These are phyloP conservation scores for Lomentospora prolificans DNA, from an alignment of 2,329 filamentous ascomycete genomes.

Conservation along the genomic window DNA sequence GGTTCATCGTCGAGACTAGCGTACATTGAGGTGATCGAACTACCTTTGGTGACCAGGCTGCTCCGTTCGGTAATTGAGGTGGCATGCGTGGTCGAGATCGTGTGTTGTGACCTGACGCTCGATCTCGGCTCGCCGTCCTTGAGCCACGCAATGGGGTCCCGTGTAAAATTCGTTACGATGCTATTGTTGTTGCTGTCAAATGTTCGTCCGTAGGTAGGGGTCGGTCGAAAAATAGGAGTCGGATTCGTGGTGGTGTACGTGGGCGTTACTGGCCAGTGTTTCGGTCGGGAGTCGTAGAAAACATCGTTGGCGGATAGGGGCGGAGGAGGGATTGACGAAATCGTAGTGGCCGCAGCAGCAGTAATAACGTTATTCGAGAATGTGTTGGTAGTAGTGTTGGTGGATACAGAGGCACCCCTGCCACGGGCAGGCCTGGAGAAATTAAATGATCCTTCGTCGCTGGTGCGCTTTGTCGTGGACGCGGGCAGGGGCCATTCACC, in stretches of 20 bases:
- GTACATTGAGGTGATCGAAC: slow-evolving; percentile 57
- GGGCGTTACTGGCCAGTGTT: slow-evolving; percentile 12
- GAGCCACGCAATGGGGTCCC: slow-evolving; percentile 32
- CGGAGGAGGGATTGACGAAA: not conserved
- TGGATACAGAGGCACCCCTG: slow-evolving; percentile 4
- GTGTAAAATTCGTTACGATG: not conserved
- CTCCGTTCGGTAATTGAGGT: slow-evolving; percentile 67
- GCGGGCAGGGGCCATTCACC: slow-evolving; percentile 2
- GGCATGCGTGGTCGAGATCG: slow-evolving; percentile 45
- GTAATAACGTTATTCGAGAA: not conserved
- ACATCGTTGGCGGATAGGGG: not conserved
- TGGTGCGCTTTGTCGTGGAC: not conserved
- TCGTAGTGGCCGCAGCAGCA: not conserved
- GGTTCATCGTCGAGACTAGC: slow-evolving; percentile 36
- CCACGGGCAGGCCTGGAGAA: slow-evolving; percentile 3
- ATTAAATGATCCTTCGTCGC: slow-evolving; percentile 3
- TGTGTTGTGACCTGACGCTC: slow-evolving; percentile 47
- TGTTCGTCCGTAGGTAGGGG: slow-evolving; percentile 12
- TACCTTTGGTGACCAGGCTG: slow-evolving; percentile 70
- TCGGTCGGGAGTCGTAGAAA: slow-evolving; percentile 9
- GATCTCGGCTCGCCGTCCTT: slow-evolving; percentile 42
- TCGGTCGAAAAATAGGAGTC: slow-evolving; percentile 13
- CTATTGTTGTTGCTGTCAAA: slow-evolving; percentile 2
- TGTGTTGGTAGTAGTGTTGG: not conserved
- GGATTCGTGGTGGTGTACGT: slow-evolving; percentile 14